Base-by-base conservation (phyloP, 495 filamentous ascomycete species). In the Penicillium macrosclerotiorum region DNA sequence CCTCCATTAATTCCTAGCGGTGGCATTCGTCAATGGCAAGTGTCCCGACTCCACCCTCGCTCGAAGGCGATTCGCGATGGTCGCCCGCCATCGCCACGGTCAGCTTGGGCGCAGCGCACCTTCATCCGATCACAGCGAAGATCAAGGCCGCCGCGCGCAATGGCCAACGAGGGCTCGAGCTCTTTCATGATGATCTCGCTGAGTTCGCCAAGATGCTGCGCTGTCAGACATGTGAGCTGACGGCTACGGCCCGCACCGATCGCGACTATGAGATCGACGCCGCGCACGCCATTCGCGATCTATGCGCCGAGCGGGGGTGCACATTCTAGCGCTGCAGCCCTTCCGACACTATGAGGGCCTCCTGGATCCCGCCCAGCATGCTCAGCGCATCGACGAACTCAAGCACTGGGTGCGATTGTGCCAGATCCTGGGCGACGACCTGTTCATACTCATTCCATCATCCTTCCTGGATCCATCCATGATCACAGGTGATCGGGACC, bases 321-420 rank as follows among this genome's bases (percentile, higher is more conserved):
- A 56, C 8, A 74, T 88, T 35, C 52, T 89, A 14, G 79, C 80
- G 25, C 71, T 90, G 1, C 85, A 90, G 57, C 86, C 86, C 3
- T 88, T 89, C 59, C 76, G 79, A 57, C 80, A 86, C 60, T 88
- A 85, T 63, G 85, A 88, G 55, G 86, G 85, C 1, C 69, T 88
- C 0, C 14, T 78, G 4, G 80, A 87, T 61, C 73, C 74, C 3
- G 44, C 57, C 6, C 66, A 74, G 25, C 85, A 86, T 58, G 66
- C 53, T 8, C 43, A 67, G 30, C 67, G 75, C 3, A 67, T 88
- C 14, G 46, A 54, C 5, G 77, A 87, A 57, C 71, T 88, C 16
- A 59, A 64, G 18, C 66, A 83, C 13, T 90, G 85, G 85, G 77
- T 88, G 31, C 45, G 74, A 35, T 57, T 88, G 3, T 77, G 74